phyloP scores from a whole-genome alignment of 2,329 filamentous ascomycete genomes.

The Verticillium isaacii region DNA sequence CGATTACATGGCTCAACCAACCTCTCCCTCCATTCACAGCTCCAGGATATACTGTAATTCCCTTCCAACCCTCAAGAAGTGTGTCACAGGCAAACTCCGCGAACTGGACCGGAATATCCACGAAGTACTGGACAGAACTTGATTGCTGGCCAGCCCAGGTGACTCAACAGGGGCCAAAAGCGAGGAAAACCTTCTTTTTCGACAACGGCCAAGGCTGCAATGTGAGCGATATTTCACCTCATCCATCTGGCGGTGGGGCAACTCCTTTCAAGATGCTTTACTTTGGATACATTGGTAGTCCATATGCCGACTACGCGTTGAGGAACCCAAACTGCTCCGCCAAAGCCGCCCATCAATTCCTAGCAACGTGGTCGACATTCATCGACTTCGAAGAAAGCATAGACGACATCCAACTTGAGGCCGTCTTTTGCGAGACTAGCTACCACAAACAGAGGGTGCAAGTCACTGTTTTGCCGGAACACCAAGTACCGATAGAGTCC shows the following conservation, averaged over 20 bases:
- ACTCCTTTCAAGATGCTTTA: slow-evolving; percentile 29
- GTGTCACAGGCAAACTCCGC: neutral
- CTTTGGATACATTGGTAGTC: slow-evolving; percentile 33
- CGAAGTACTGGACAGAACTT: slow-evolving; percentile 29
- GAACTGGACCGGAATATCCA: slow-evolving; percentile 23
- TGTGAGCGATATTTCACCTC: slow-evolving; percentile 12
- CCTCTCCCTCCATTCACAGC: slow-evolving; percentile 37
- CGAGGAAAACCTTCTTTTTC: slow-evolving; percentile 17
- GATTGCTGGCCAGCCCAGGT: slow-evolving; percentile 28
- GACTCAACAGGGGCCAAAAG: neutral
- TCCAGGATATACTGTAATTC: slow-evolving; percentile 32
- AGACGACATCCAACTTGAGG: slow-evolving; percentile 20
- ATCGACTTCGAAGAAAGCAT: slow-evolving; percentile 1
- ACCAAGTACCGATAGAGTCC: slow-evolving; percentile 6
- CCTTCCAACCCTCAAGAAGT: slow-evolving; percentile 27
- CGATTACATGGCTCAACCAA: slow-evolving; percentile 40
- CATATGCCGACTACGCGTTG: slow-evolving; percentile 26
- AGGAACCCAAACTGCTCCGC: slow-evolving; percentile 23
- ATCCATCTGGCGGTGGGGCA: slow-evolving; percentile 6
- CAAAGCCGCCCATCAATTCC: slow-evolving; percentile 30
- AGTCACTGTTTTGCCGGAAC: slow-evolving; percentile 25
- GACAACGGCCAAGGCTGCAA: slow-evolving; percentile 33
- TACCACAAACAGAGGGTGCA: slow-evolving; percentile 42
- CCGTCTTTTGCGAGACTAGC: slow-evolving; percentile 34
- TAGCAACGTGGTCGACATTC: slow-evolving; percentile 18